A percentile compares a stretch with the other conserved stretches of the same genome.
Evolutionary conservation across 306 rosid genomes (phyloP).

Genomic region (Vigna unguiculata): DNA sequence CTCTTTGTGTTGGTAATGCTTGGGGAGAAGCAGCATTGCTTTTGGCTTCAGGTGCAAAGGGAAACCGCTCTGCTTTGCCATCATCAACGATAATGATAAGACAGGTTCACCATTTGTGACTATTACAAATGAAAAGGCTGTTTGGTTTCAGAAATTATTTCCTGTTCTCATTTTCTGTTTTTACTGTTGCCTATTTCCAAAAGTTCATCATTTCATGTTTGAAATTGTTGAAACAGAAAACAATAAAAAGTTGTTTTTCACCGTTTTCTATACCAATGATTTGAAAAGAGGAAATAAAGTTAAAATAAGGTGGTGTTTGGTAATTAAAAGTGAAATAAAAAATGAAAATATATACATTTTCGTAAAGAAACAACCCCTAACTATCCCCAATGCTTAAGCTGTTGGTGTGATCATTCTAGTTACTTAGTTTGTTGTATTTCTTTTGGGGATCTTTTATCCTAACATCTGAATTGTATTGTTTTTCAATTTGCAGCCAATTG

Average conservation of each 20-base stretch:
- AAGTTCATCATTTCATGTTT: not conserved
- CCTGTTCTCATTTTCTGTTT: not conserved
- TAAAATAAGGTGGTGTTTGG: not conserved
- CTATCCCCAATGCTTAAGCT: not conserved
- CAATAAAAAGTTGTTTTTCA: not conserved
- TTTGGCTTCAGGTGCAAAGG: slow-evolving; percentile 93
- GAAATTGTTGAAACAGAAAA: not conserved
- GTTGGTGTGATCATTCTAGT: not conserved
- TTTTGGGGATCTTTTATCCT: slow-evolving; percentile 15
- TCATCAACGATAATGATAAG: slow-evolving; percentile 95
- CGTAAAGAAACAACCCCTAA: not conserved
- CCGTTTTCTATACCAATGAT: not conserved
- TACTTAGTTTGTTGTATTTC: slow-evolving; percentile 16
- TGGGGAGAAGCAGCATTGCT: slow-evolving; percentile 99
- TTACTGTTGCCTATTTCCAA: not conserved
- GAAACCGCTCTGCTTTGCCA: slow-evolving; percentile 96
- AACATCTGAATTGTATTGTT: slow-evolving; percentile 21
- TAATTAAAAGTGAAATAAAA: not conserved
- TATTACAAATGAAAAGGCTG: not conserved
- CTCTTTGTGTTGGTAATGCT: slow-evolving; percentile 95
- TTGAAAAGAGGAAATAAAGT: not conserved
- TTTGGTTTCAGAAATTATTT: not conserved
- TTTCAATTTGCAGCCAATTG: slow-evolving; percentile 80
- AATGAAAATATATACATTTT: not conserved
- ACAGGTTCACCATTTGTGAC: slow-evolving; percentile 65